These are phyloP conservation scores for Neckera pumila DNA, from an alignment of 225 moss, liverwort and hornwort species.

Conservation along the genomic window DNA sequence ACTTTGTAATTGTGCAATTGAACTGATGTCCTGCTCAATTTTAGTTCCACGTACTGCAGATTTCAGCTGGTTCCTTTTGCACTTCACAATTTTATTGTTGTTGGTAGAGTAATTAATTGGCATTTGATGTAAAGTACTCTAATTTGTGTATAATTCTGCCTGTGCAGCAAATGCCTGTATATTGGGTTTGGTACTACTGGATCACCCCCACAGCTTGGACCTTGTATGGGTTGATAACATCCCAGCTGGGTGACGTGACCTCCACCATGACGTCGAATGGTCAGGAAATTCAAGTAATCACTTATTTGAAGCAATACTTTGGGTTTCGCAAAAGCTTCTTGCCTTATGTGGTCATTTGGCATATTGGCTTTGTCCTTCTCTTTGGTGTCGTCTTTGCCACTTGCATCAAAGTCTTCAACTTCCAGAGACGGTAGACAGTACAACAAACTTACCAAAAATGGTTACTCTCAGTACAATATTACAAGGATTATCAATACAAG, in stretches of 20 bases:
- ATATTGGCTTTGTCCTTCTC: slow-evolving; percentile 29
- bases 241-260: slow-evolving; percentile 55
- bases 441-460: neutral
- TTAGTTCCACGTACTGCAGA: neutral
- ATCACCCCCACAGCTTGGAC: slow-evolving; percentile 78
- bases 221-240: slow-evolving; percentile 57
- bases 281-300: neutral
- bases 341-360: slow-evolving; percentile 45
- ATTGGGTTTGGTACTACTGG: slow-evolving; percentile 94
- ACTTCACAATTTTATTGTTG: neutral
- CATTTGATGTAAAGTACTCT: neutral
- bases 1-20: neutral
- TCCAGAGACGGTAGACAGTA: slow-evolving; percentile 34
- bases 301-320: slow-evolving; percentile 20
- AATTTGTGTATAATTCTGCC: neutral
- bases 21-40: neutral
- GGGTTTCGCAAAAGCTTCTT: slow-evolving; percentile 59
- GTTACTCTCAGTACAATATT: neutral
- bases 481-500: neutral
- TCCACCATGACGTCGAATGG: neutral
- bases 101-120: neutral
- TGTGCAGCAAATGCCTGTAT: slow-evolving; percentile 66
- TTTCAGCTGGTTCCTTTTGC: neutral
- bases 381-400: slow-evolving; percentile 64
- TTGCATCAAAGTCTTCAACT: slow-evolving; percentile 76